Evolutionary conservation across 805 yeast species (phyloP).

Genomic region (Gaillardinia entomophila): DNA sequence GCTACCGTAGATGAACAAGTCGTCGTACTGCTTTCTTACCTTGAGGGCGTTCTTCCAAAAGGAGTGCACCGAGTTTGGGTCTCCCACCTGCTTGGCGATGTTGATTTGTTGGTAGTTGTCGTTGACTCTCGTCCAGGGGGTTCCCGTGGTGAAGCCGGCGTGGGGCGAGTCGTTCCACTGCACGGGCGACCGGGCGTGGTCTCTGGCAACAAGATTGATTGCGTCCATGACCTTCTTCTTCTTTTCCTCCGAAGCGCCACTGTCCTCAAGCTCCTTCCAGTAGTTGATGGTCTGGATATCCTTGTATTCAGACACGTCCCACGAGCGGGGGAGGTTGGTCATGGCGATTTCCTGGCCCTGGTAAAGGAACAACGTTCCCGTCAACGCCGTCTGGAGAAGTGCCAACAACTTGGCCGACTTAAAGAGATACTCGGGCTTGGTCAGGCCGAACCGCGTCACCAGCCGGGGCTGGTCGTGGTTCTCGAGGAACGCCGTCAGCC

Average conservation of each 20-base stretch:
- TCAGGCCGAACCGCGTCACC: constrained; percentile 47
- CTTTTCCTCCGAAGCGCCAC: constrained; percentile 17
- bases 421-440: constrained; percentile 23
- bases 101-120: constrained; percentile 46
- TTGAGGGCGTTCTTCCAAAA: constrained; percentile 42
- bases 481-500: constrained; percentile 52
- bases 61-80: constrained; percentile 39
- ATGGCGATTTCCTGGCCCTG: constrained; percentile 61
- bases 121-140: constrained; percentile 53
- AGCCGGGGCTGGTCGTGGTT: constrained; percentile 58
- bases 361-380: constrained; percentile 52
- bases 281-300: constrained; percentile 45
- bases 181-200: constrained; percentile 51
- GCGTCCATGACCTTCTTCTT: constrained; percentile 22
- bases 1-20: constrained; percentile 40
- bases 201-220: constrained; percentile 40
- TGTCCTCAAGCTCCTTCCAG: constrained; percentile 25
- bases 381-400: constrained; percentile 39
- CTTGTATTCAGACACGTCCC: constrained; percentile 45
- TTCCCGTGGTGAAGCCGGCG: constrained; percentile 44
- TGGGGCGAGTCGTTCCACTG: constrained; percentile 43
- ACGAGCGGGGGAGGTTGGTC: constrained; percentile 41
- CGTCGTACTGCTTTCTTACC: constrained; percentile 40
- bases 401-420: constrained; percentile 46
- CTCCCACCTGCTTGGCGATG: constrained; percentile 40